Evolutionary conservation across 1,284 basidiomycete genomes (phyloP).

Genomic region (Tetrapyrgos nigripes): DNA sequence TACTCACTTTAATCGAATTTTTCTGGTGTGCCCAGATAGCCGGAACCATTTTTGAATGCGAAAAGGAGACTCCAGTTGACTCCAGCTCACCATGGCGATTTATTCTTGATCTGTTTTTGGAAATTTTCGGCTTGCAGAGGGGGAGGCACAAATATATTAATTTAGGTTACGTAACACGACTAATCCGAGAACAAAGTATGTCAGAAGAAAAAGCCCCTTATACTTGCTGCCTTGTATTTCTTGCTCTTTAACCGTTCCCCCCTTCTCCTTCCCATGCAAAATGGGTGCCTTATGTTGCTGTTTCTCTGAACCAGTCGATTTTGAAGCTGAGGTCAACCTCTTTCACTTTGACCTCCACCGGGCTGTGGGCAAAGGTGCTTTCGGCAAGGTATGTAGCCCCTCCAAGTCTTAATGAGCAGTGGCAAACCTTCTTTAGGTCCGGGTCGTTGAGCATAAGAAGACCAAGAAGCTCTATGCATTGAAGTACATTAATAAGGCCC

Average conservation of each 20-base stretch:
- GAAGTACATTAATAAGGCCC: slow-evolving; percentile 97
- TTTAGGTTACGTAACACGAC: not conserved
- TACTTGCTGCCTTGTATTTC: not conserved
- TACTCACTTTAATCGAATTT: too few species aligned
- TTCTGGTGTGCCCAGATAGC: too few species aligned
- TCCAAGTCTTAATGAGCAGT: slow-evolving; percentile 5
- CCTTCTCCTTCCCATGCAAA: slow-evolving; percentile 5
- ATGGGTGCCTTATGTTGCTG: slow-evolving; percentile 34
- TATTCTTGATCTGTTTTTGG: too few species aligned
- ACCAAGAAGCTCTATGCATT: slow-evolving; percentile 93
- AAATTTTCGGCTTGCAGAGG: too few species aligned
- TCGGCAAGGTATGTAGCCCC: slow-evolving; percentile 81
- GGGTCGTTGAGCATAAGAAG: slow-evolving; percentile 96
- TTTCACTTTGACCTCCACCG: slow-evolving; percentile 96
- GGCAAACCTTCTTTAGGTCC: slow-evolving; percentile 52
- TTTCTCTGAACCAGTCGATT: slow-evolving; percentile 86
- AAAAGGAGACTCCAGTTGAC: too few species aligned
- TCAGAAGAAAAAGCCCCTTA: not conserved
- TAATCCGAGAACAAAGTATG: not conserved
- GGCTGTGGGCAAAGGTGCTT: slow-evolving; percentile 96
- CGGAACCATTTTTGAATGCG: too few species aligned
- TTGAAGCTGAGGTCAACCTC: slow-evolving; percentile 91
- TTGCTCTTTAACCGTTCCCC: not conserved
- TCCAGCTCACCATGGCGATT: too few species aligned
- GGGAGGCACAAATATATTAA: too few species aligned